Evolutionary conservation across 192 early-diverging fungal species (phyloP).

Genomic region (Dispira simplex): DNA sequence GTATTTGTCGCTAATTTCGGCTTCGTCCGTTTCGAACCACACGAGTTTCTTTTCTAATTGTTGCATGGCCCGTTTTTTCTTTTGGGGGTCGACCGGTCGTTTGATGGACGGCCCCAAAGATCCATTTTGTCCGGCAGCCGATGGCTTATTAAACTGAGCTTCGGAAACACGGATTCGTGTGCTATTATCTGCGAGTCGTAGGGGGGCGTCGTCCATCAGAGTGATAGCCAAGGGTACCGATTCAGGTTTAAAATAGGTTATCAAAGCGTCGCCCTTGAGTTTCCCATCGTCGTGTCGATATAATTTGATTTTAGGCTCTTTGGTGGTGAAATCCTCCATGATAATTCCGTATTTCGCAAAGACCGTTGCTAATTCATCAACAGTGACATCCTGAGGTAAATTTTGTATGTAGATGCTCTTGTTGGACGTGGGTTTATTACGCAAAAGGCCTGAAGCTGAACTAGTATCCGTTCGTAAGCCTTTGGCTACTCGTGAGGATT

Average conservation of each 20-base stretch:
- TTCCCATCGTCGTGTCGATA: constrained; percentile 54
- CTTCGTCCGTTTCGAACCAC: constrained; percentile 68
- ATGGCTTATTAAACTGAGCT: constrained; percentile 53
- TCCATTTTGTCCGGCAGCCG: neutral
- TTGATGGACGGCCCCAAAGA: constrained; percentile 15
- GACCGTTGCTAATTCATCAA: constrained; percentile 55
- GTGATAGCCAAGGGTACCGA: constrained; percentile 73
- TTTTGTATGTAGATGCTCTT: constrained; percentile 78
- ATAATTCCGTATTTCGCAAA: constrained; percentile 73
- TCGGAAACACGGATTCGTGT: constrained; percentile 55
- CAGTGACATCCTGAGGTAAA: constrained; percentile 62
- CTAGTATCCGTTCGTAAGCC: constrained; percentile 1
- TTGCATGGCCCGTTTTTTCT: constrained; percentile 44
- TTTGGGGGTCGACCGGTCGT: constrained; percentile 33
- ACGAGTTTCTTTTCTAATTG: constrained; percentile 79
- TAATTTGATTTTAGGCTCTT: constrained; percentile 73
- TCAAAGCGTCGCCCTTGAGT: constrained; percentile 82
- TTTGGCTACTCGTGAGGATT: constrained; percentile 1
- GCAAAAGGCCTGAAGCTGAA: neutral
- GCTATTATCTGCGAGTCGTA: constrained; percentile 40
- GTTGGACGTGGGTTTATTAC: constrained; percentile 28
- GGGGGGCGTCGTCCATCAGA: constrained; percentile 74
- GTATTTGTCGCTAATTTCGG: constrained; percentile 57
- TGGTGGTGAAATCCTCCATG: constrained; percentile 42
- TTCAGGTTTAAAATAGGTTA: constrained; percentile 83